Conservation (phyloP, 176 grass and related monocot species). For the Puccinellia tenuiflora region DNA sequence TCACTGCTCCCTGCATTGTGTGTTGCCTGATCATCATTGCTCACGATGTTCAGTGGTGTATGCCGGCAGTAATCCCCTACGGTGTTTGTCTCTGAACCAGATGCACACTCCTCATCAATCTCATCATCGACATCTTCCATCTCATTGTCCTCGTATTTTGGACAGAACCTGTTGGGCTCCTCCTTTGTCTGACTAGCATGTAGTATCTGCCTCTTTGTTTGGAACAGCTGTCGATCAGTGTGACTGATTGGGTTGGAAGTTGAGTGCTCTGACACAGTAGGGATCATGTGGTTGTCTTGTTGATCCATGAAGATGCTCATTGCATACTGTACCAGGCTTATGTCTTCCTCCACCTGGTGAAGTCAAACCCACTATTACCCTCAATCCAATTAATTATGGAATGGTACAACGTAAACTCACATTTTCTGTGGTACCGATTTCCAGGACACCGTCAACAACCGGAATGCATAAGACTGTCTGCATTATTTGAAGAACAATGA, state of each 20-base stretch:
- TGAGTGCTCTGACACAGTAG: slow-evolving; percentile 68
- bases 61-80: not conserved
- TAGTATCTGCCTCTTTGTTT: not conserved
- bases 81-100: slow-evolving; percentile 38
- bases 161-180: not conserved
- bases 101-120: slow-evolving; percentile 22
- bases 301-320: slow-evolving; percentile 64
- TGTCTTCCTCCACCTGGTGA: slow-evolving; percentile 72
- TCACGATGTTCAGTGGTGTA: not conserved
- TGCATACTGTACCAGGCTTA: slow-evolving; percentile 46
- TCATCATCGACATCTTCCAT: not conserved
- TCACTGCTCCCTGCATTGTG: slow-evolving; percentile 19
- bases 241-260: slow-evolving; percentile 53
- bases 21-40: not conserved
- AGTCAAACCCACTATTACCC: not conserved
- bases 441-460: slow-evolving; percentile 55
- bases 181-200: not conserved
- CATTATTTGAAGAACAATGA: not conserved
- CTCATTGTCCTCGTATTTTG: not conserved
- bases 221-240: slow-evolving; percentile 5
- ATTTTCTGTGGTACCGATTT: slow-evolving; percentile 78
- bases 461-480: slow-evolving; percentile 86
- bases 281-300: slow-evolving; percentile 29
- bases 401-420: not conserved
- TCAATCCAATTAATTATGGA: not conserved